These are phyloP conservation scores for Truncatella angustata DNA, from an alignment of 2,329 filamentous ascomycete genomes.

Conservation along the genomic window DNA sequence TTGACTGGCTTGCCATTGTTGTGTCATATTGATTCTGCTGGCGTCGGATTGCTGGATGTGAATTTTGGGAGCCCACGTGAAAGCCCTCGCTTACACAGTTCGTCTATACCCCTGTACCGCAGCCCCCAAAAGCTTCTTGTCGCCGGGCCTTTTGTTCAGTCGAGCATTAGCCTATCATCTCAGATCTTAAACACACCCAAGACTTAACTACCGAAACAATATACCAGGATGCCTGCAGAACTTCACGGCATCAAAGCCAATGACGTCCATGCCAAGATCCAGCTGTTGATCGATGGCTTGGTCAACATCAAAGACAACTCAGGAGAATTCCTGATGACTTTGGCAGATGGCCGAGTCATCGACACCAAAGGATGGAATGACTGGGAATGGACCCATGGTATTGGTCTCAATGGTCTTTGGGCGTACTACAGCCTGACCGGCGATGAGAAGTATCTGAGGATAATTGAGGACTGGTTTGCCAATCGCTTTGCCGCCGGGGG, in stretches of 20 bases:
- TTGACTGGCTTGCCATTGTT: not conserved
- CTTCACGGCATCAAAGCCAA: constrained; percentile 44
- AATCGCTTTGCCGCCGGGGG: constrained; percentile 66
- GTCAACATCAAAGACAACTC: constrained; percentile 76
- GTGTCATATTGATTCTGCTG: not conserved
- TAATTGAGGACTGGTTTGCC: constrained; percentile 73
- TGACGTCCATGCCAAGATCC: constrained; percentile 55
- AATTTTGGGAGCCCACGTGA: constrained; percentile 3
- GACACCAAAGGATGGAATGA: constrained; percentile 83
- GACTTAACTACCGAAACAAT: not conserved
- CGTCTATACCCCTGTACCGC: not conserved
- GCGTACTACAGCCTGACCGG: constrained; percentile 76
- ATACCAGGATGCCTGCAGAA: constrained; percentile 38
- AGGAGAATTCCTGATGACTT: constrained; percentile 69
- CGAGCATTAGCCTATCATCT: not conserved
- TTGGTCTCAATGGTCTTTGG: constrained; percentile 79
- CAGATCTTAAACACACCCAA: not conserved
- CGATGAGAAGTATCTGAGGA: constrained; percentile 55
- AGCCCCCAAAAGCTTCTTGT: not conserved
- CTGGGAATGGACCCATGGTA: constrained; percentile 82
- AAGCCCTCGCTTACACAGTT: not conserved
- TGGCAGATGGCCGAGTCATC: constrained; percentile 72
- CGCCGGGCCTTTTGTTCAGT: not conserved
- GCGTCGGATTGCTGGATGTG: not conserved
- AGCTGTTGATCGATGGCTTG: constrained; percentile 68